Evolutionary conservation across 2,329 filamentous ascomycete genomes (phyloP).

Genomic region (Helicocarpus griseus): DNA sequence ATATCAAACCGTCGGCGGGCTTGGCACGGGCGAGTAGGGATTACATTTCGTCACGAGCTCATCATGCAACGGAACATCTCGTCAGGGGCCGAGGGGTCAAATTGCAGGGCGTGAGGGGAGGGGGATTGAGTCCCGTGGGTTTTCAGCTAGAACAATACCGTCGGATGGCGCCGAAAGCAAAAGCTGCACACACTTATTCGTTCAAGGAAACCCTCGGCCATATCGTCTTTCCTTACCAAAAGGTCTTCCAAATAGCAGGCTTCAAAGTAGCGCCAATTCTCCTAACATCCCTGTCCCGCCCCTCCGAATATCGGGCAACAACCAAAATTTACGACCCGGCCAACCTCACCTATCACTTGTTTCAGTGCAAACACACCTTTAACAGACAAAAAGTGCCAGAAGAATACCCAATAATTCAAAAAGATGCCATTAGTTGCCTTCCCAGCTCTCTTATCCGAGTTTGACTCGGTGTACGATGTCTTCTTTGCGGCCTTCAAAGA

Average conservation of each 20-base stretch:
- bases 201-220: too few relatives aligned
- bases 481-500: neutral
- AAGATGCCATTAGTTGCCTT: neutral
- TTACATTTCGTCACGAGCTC: neutral
- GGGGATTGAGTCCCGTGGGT: neutral
- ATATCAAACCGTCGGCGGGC: neutral
- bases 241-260: too few relatives aligned
- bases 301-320: neutral
- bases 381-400: neutral
- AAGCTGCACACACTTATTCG: too few relatives aligned
- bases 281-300: neutral
- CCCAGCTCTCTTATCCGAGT: neutral
- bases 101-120: too few relatives aligned
- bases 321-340: neutral
- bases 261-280: neutral
- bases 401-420: neutral
- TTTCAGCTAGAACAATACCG: too few relatives aligned
- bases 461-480: neutral
- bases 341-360: neutral
- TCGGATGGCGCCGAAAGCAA: too few relatives aligned
- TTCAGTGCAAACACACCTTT: neutral
- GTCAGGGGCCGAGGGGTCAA: too few relatives aligned
- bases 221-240: too few relatives aligned
- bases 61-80: neutral
- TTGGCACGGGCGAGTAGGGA: neutral